phyloP scores from a whole-genome alignment of 2,329 filamentous ascomycete species.

The Geosmithia flava region DNA sequence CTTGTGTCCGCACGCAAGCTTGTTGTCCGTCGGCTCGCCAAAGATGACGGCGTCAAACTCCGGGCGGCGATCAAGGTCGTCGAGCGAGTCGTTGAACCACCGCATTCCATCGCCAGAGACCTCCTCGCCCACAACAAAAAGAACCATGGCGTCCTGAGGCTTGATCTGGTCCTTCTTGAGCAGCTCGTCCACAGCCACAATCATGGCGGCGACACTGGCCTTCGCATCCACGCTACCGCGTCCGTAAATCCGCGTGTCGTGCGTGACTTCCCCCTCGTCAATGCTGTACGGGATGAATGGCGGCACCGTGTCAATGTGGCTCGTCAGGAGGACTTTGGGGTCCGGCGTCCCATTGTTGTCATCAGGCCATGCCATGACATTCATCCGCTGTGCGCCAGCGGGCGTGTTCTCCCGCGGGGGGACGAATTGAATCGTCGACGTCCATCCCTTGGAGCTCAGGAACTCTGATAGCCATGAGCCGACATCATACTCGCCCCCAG shows the following conservation, averaged over 20 bases:
- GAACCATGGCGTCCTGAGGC: constrained; percentile 40
- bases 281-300: constrained; percentile 60
- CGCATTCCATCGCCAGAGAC: constrained; percentile 70
- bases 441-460: constrained; percentile 37
- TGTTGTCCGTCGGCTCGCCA: constrained; percentile 84
- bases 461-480: constrained; percentile 58
- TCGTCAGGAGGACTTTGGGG: constrained; percentile 55
- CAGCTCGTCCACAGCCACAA: constrained; percentile 52
- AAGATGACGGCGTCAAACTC: constrained; percentile 63
- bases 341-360: constrained; percentile 23
- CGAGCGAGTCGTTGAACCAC: constrained; percentile 28
- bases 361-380: constrained; percentile 3
- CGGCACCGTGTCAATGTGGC: constrained; percentile 72
- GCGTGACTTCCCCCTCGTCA: constrained; percentile 21
- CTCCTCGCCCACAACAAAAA: constrained; percentile 77
- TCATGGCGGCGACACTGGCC: constrained; percentile 58
- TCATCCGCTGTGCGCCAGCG: constrained; percentile 10
- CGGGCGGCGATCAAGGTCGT: constrained; percentile 17
- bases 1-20: constrained; percentile 85
- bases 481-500: constrained; percentile 54
- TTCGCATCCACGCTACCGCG: constrained; percentile 66
- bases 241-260: constrained; percentile 48
- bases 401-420: constrained; percentile 16
- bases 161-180: constrained; percentile 25
- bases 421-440: constrained; percentile 28